A percentile compares a stretch with the other conserved stretches of the same genome.
phyloP scores from a whole-genome alignment of 495 filamentous ascomycete genomes.

The Xylaria acuta region DNA sequence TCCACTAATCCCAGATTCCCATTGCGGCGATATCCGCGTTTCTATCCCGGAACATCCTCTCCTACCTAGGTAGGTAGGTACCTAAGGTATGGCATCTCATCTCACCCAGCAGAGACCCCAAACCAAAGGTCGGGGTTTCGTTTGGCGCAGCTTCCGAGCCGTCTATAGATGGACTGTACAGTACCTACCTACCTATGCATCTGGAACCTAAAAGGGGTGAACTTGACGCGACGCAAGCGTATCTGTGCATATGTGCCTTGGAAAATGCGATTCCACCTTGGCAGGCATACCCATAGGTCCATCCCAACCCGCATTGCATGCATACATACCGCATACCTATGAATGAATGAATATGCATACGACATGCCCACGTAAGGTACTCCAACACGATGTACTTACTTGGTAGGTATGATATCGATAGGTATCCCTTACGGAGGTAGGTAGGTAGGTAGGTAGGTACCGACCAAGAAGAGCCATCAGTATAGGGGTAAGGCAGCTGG shows the following conservation, averaged over 20 bases:
- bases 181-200: too few species aligned
- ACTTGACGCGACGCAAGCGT: neutral
- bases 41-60: neutral
- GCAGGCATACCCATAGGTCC: neutral
- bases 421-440: too few species aligned
- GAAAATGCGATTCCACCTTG: too few species aligned
- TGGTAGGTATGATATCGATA: too few species aligned
- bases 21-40: neutral
- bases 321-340: too few species aligned
- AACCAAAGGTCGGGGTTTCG: neutral
- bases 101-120: neutral
- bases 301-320: neutral
- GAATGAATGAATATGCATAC: neutral
- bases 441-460: too few species aligned
- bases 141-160: conserved; percentile 7
- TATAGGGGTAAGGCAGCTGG: too few species aligned
- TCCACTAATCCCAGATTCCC: neutral
- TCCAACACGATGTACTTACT: too few species aligned
- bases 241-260: neutral
- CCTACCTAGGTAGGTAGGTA: too few species aligned
- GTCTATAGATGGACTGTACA: neutral
- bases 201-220: neutral
- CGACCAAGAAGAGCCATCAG: too few species aligned
- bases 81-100: neutral
- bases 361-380: too few species aligned